Evolutionary conservation across 2,329 filamentous ascomycete genomes (phyloP).

Genomic region (Fusarium sp.): DNA sequence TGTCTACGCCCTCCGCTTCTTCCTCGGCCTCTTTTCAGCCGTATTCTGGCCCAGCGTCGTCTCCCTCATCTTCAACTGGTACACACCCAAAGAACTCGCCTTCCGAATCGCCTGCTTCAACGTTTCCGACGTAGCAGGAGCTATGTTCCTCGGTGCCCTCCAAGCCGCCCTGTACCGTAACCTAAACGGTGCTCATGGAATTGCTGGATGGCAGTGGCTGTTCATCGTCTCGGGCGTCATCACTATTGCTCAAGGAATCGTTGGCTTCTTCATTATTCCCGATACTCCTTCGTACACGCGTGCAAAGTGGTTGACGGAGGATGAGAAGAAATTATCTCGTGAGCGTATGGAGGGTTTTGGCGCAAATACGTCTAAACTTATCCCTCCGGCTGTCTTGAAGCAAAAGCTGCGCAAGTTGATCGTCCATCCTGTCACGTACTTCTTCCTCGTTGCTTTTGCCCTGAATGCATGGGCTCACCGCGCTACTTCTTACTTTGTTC

Average conservation of each 20-base stretch:
- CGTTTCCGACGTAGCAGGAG: slow-evolving; percentile 57
- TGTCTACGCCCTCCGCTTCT: slow-evolving; percentile 57
- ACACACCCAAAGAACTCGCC: slow-evolving; percentile 56
- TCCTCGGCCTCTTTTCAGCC: slow-evolving; percentile 55
- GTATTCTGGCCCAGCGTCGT: slow-evolving; percentile 55
- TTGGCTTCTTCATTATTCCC: slow-evolving; percentile 54
- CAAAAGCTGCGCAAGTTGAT: slow-evolving; percentile 45
- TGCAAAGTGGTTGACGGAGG: slow-evolving; percentile 46
- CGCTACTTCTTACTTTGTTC: slow-evolving; percentile 51
- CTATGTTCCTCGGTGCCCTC: slow-evolving; percentile 58
- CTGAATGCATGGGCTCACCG: slow-evolving; percentile 48
- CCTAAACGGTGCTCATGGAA: slow-evolving; percentile 55
- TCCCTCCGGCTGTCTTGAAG: slow-evolving; percentile 40
- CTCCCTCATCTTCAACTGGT: slow-evolving; percentile 58
- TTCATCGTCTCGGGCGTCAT: slow-evolving; percentile 59
- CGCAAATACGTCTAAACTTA: slow-evolving; percentile 46
- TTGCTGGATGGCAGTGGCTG: slow-evolving; percentile 60
- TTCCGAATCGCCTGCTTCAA: slow-evolving; percentile 58
- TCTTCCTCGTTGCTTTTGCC: slow-evolving; percentile 48
- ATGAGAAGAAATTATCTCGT: slow-evolving; percentile 44
- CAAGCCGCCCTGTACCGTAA: slow-evolving; percentile 57
- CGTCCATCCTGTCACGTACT: slow-evolving; percentile 48
- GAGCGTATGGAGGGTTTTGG: slow-evolving; percentile 47
- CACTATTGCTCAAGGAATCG: slow-evolving; percentile 56
- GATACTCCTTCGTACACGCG: slow-evolving; percentile 48